Percentiles rank a stretch among this genome's conserved stretches.
Evolutionary conservation across 2,329 filamentous ascomycete species (phyloP).

Genomic region (Claviceps monticola): DNA sequence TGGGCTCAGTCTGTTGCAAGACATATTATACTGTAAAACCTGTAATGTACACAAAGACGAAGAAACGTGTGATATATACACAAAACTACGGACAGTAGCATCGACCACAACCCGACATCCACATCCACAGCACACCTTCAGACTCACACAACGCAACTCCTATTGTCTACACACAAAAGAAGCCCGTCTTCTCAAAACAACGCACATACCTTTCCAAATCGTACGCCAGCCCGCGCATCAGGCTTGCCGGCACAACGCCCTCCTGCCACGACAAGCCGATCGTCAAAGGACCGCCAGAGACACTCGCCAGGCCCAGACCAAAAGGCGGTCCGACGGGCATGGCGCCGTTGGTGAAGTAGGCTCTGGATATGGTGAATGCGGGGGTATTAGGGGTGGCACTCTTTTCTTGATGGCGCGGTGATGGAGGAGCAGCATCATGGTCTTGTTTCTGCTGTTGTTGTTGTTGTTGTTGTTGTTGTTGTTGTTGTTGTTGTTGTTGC

Average conservation of each 20-base stretch:
- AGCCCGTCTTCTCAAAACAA: constrained; percentile 13
- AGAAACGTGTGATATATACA: too few relatives aligned
- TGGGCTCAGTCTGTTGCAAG: too few relatives aligned
- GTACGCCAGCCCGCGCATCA: constrained; percentile 22
- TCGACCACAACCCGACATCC: too few relatives aligned
- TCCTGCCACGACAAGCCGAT: constrained; percentile 36
- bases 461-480: not conserved
- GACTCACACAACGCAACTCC: too few relatives aligned
- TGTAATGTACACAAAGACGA: too few relatives aligned
- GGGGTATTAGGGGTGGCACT: not conserved
- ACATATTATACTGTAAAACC: too few relatives aligned
- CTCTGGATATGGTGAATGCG: constrained; percentile 25
- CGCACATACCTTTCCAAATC: constrained; percentile 19
- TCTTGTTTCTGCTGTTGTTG: constrained; percentile 4
- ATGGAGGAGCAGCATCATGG: not conserved
- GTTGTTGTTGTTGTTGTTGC: constrained; percentile 1
- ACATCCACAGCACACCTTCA: too few relatives aligned
- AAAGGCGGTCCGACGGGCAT: constrained; percentile 29
- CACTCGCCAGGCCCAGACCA: constrained; percentile 32
- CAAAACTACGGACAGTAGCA: too few relatives aligned
- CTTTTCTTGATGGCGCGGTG: not conserved
- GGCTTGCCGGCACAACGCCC: constrained; percentile 22
- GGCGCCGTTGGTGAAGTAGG: constrained; percentile 36
- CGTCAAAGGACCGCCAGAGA: constrained; percentile 25
- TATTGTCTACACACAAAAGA: not conserved